Conservation (phyloP, 1,139 yeast genomes). For the Suhomyces chickasaworum region DNA sequence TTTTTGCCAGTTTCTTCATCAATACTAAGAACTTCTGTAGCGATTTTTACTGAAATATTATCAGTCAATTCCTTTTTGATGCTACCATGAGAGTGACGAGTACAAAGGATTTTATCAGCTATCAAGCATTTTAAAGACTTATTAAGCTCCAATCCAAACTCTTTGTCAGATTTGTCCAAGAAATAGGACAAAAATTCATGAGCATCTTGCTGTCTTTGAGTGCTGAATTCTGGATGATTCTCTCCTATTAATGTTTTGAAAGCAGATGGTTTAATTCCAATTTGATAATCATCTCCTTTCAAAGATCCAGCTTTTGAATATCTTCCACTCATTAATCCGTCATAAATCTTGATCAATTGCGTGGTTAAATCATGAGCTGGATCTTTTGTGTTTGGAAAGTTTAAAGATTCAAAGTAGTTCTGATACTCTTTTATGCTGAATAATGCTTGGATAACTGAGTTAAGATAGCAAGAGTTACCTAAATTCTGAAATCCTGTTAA, state of each 20-base stretch:
- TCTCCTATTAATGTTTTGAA: slow-evolving; percentile 78
- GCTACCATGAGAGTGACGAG: slow-evolving; percentile 61
- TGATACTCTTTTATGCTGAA: slow-evolving; percentile 41
- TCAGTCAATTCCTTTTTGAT: slow-evolving; percentile 64
- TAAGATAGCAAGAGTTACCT: slow-evolving; percentile 91
- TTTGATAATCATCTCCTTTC: slow-evolving; percentile 59
- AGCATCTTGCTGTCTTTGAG: slow-evolving; percentile 93
- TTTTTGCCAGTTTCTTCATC: slow-evolving; percentile 47
- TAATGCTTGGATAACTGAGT: slow-evolving; percentile 76
- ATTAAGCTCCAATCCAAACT: slow-evolving; percentile 46
- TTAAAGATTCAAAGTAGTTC: slow-evolving; percentile 32
- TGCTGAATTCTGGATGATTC: slow-evolving; percentile 77
- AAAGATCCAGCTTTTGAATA: slow-evolving; percentile 58
- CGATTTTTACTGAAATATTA: slow-evolving; percentile 64
- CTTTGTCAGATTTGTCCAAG: slow-evolving; percentile 62
- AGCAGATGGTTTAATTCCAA: slow-evolving; percentile 75
- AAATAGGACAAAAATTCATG: slow-evolving; percentile 80
- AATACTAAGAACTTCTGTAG: slow-evolving; percentile 40
- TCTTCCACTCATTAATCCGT: slow-evolving; percentile 76
- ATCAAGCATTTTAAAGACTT: slow-evolving; percentile 62
- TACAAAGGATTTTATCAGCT: slow-evolving; percentile 67
- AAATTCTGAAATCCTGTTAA: slow-evolving; percentile 82
- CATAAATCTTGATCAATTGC: slow-evolving; percentile 76
- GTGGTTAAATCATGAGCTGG: slow-evolving; percentile 68
- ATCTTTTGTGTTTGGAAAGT: slow-evolving; percentile 37